phyloP scores from a whole-genome alignment of 192 early-diverging fungal species.

The Backusella westeae region DNA sequence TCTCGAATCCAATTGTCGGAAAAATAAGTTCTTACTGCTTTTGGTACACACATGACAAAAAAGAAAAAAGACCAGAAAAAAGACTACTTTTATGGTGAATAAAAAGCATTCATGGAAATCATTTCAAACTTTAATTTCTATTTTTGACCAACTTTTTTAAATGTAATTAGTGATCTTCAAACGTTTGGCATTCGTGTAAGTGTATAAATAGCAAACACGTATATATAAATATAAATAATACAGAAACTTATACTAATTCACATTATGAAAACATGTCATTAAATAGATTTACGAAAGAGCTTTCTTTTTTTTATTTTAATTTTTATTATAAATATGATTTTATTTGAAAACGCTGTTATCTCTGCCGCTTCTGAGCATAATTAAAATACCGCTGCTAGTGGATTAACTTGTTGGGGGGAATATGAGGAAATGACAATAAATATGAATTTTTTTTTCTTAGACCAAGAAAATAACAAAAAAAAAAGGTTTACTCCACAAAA shows the following conservation, averaged over 20 bases:
- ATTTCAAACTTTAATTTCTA: conserved; percentile 1
- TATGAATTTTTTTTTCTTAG: not conserved
- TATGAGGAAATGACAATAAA: not conserved
- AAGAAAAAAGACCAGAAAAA: not conserved
- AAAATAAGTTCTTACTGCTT: not conserved
- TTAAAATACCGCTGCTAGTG: not conserved
- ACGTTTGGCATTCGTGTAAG: not conserved
- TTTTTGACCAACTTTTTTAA: not conserved
- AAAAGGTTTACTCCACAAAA: conserved; percentile 18
- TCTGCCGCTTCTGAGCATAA: not conserved
- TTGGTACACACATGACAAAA: not conserved
- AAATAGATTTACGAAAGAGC: not conserved
- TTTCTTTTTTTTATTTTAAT: too few relatives aligned
- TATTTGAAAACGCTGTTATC: not conserved
- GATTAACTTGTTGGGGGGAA: not conserved
- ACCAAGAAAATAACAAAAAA: conserved; percentile 12
- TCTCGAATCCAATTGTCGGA: conserved; percentile 11
- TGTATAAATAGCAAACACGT: not conserved
- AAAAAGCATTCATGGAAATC: not conserved
- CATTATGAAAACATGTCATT: not conserved
- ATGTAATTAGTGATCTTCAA: not conserved
- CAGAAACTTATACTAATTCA: not conserved
- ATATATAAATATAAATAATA: not conserved
- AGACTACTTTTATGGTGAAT: not conserved
- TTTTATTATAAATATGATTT: not conserved